Evolutionary conservation across 2,329 filamentous ascomycete species (phyloP).

Genomic region (Penicillium sp.): DNA sequence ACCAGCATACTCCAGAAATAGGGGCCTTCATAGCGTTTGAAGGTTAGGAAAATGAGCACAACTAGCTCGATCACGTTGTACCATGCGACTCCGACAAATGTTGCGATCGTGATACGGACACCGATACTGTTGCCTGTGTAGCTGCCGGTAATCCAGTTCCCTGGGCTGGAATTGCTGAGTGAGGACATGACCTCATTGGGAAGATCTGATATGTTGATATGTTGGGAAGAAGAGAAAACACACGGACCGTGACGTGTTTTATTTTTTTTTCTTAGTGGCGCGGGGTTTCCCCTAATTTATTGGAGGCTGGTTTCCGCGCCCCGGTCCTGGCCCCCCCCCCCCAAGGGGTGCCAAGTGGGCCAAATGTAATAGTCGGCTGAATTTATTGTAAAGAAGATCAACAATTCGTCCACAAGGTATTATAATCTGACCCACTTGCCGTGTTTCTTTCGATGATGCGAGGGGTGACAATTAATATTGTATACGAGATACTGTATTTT

Average conservation of each 20-base stretch:
- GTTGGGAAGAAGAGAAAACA: not conserved
- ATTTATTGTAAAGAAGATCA: not conserved
- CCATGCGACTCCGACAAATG: slow-evolving; percentile 30
- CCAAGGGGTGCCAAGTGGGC: slow-evolving; percentile 11
- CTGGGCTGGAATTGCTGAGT: slow-evolving; percentile 27
- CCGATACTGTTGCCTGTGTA: slow-evolving; percentile 28
- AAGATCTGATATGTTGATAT: slow-evolving; percentile 7
- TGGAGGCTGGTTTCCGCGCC: not conserved
- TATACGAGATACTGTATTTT: not conserved
- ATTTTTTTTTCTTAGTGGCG: not conserved
- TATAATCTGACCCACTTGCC: slow-evolving; percentile 2
- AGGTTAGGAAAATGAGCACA: slow-evolving; percentile 49
- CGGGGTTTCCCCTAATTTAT: slow-evolving; percentile 6
- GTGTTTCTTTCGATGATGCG: not conserved
- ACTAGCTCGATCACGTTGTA: slow-evolving; percentile 47
- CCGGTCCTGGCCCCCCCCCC: slow-evolving; percentile 1
- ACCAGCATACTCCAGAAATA: slow-evolving; percentile 54
- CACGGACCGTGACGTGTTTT: slow-evolving; percentile 7
- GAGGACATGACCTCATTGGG: slow-evolving; percentile 23
- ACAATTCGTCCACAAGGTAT: not conserved
- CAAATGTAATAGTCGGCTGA: not conserved
- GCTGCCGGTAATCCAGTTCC: slow-evolving; percentile 31
- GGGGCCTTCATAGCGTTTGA: slow-evolving; percentile 48
- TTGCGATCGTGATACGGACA: slow-evolving; percentile 31
- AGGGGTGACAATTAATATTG: not conserved